These are phyloP conservation scores for Bipolaris bicolor DNA, from an alignment of 2,329 filamentous ascomycete species.

Conservation along the genomic window DNA sequence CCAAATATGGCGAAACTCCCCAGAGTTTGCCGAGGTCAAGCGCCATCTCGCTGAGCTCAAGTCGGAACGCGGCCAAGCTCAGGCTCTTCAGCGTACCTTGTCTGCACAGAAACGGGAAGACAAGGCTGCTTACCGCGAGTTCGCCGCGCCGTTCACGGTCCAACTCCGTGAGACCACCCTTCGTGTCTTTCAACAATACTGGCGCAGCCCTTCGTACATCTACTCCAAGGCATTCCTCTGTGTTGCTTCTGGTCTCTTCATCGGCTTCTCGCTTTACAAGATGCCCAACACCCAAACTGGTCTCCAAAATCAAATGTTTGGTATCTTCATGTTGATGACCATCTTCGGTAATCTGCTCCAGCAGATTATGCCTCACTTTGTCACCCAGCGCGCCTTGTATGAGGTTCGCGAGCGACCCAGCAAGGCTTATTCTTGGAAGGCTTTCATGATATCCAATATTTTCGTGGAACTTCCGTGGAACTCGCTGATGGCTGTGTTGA, in stretches of 20 bases:
- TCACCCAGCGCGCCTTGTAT: constrained; percentile 80
- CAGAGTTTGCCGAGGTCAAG: constrained; percentile 54
- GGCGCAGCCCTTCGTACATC: constrained; percentile 87
- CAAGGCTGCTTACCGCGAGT: constrained; percentile 71
- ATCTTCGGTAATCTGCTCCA: constrained; percentile 81
- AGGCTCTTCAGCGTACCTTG: constrained; percentile 45
- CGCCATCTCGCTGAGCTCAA: constrained; percentile 56
- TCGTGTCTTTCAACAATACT: constrained; percentile 89
- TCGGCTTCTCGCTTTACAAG: constrained; percentile 80
- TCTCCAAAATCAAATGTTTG: constrained; percentile 84
- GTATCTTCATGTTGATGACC: constrained; percentile 80
- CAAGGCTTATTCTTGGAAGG: constrained; percentile 83
- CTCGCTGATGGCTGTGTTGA: constrained; percentile 73
- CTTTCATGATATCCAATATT: constrained; percentile 84
- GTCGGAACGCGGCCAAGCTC: constrained; percentile 44
- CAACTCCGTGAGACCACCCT: constrained; percentile 72
- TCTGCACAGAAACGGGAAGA: constrained; percentile 53
- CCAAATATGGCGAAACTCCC: constrained; percentile 56
- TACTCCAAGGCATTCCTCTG: constrained; percentile 80
- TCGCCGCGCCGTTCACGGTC: constrained; percentile 73
- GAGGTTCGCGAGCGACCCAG: constrained; percentile 84
- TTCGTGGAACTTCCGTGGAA: constrained; percentile 88
- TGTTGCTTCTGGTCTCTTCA: constrained; percentile 71
- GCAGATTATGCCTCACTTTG: constrained; percentile 86
- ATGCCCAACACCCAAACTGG: constrained; percentile 76